A percentile compares a stretch with the other conserved stretches of the same genome.
Conservation (phyloP, 106 monocot genomes). For the Dendrobium officinale region DNA sequence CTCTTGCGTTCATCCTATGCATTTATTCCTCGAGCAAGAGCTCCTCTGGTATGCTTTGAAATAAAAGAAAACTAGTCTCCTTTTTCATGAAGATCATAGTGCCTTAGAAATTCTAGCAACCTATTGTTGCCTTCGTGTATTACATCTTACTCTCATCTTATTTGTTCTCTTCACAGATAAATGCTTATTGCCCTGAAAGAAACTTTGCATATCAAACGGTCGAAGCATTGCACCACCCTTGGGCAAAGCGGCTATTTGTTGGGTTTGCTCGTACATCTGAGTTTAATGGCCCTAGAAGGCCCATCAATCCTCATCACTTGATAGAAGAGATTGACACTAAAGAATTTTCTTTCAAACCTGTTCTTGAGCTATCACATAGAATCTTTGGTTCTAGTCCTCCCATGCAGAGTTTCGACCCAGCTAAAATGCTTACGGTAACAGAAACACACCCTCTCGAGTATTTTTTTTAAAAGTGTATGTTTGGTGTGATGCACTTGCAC, state of each 20-base stretch:
- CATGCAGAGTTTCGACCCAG: conserved; percentile 81
- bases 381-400: conserved; percentile 98
- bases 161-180: conserved; percentile 51
- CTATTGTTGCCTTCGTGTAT: neutral
- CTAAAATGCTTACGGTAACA: conserved; percentile 95
- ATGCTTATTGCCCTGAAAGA: conserved; percentile 64
- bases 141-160: neutral
- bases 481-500: neutral
- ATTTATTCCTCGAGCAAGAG: conserved; percentile 76
- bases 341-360: conserved; percentile 28
- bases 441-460: neutral
- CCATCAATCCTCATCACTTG: conserved; percentile 52
- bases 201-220: conserved; percentile 62
- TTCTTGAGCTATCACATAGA: conserved; percentile 56
- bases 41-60: conserved; percentile 67
- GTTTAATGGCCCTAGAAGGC: conserved; percentile 76
- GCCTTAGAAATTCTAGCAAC: neutral
- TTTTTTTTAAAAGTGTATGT: neutral
- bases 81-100: neutral
- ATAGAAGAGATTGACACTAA: conserved; percentile 67
- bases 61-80: neutral
- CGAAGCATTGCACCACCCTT: conserved; percentile 85
- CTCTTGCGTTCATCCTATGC: conserved; percentile 73
- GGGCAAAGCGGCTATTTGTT: conserved; percentile 70
- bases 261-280: conserved; percentile 91